Conservation (phyloP, 306 rosid genomes). For the Lagenaria siceraria region DNA sequence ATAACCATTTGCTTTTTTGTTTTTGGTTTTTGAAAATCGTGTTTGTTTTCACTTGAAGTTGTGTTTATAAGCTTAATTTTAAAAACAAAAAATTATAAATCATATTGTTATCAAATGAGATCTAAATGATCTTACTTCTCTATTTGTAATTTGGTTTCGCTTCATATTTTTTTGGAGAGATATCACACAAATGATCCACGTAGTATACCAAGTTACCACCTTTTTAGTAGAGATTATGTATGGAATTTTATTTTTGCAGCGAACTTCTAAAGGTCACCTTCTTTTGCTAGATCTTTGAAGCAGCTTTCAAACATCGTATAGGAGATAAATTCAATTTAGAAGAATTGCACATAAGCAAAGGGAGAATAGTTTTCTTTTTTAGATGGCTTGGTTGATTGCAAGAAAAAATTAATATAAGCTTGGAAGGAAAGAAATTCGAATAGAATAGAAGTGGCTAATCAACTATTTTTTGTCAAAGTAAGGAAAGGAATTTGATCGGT, state of each 20-base stretch:
- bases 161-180: neutral
- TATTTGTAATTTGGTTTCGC: neutral
- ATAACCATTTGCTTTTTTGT: no score
- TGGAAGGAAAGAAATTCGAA: neutral
- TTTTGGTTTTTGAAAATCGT: no score
- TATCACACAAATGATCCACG: neutral
- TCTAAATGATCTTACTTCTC: no score
- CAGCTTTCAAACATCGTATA: neutral
- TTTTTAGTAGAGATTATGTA: neutral
- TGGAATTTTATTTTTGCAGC: neutral
- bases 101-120: no score
- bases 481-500: neutral
- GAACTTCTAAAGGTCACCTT: neutral
- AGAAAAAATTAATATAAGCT: neutral
- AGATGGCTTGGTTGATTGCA: neutral
- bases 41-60: no score
- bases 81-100: no score
- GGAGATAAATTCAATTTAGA: neutral
- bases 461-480: neutral
- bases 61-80: no score
- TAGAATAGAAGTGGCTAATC: neutral
- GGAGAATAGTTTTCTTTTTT: neutral
- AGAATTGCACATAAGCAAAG: neutral
- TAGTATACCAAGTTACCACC: neutral
- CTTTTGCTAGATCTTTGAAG: neutral